Evolutionary conservation across 2,329 filamentous ascomycete species (phyloP).

Genomic region (Pseudogymnoascus sp.): DNA sequence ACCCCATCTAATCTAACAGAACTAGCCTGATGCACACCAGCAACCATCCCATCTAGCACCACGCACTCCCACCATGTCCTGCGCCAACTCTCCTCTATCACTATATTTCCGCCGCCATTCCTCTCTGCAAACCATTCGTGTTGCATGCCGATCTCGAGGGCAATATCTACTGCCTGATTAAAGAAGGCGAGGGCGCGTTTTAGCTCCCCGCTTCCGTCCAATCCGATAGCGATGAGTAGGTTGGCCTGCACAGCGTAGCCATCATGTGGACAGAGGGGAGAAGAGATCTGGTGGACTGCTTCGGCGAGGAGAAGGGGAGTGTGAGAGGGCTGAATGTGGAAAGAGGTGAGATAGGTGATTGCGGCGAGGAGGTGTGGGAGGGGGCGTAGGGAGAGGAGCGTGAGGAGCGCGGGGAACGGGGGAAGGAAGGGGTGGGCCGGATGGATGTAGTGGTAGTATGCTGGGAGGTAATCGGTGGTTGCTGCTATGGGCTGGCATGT

Average conservation of each 20-base stretch:
- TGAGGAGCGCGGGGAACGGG: constrained; percentile 27
- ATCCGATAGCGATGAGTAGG: constrained; percentile 65
- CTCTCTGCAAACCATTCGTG: constrained; percentile 57
- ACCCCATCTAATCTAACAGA: constrained; percentile 65
- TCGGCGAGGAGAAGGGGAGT: constrained; percentile 50
- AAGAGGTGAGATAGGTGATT: constrained; percentile 49
- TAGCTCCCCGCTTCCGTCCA: constrained; percentile 70
- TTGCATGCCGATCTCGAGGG: constrained; percentile 71
- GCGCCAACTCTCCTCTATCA: constrained; percentile 75
- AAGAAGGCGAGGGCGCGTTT: constrained; percentile 62
- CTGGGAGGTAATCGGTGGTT: not conserved
- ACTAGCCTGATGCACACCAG: constrained; percentile 67
- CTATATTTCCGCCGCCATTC: constrained; percentile 55
- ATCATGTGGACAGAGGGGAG: constrained; percentile 41
- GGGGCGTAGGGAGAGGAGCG: not conserved
- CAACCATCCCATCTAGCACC: constrained; percentile 69
- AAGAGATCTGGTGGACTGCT: constrained; percentile 44
- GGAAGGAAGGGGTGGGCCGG: not conserved
- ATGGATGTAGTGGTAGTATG: not conserved
- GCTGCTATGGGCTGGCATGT: not conserved
- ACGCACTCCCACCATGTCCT: constrained; percentile 81
- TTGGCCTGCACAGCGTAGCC: constrained; percentile 69
- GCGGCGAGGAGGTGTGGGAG: constrained; percentile 41
- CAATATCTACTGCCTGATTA: constrained; percentile 59
- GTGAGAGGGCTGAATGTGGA: constrained; percentile 45